Conservation (phyloP, 1,139 yeast genomes). For the Yarrowia galli region DNA sequence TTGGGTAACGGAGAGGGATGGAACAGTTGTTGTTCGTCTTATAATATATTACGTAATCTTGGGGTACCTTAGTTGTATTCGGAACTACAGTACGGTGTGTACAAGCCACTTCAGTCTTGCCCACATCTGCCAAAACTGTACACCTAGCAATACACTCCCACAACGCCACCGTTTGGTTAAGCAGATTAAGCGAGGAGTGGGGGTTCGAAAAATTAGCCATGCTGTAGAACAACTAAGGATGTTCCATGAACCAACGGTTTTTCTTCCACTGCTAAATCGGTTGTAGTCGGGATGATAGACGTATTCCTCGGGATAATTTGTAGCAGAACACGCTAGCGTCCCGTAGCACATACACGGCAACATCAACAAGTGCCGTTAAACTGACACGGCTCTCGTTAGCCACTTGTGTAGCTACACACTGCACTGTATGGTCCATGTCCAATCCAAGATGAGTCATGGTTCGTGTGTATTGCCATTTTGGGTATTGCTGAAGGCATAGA, state of each 20-base stretch:
- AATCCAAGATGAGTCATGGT: background rate
- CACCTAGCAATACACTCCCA: too few relatives aligned
- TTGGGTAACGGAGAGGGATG: background rate
- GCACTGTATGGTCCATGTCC: background rate
- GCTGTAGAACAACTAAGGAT: background rate
- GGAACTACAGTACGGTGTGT: too few relatives aligned
- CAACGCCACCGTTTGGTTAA: background rate
- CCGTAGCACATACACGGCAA: too few relatives aligned
- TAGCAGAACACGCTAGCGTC: too few relatives aligned
- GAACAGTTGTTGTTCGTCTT: too few relatives aligned
- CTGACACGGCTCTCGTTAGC: constrained; percentile 17
- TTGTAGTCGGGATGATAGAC: too few relatives aligned
- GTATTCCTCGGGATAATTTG: background rate
- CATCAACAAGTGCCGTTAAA: background rate
- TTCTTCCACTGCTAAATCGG: background rate
- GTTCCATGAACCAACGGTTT: background rate
- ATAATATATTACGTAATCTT: too few relatives aligned
- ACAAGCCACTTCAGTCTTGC: too few relatives aligned
- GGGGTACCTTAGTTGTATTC: too few relatives aligned
- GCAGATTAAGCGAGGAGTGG: background rate
- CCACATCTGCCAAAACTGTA: too few relatives aligned
- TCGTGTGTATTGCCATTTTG: background rate
- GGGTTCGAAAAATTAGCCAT: background rate
- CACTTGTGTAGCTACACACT: too few relatives aligned
- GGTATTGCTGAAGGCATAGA: background rate